phyloP scores from a whole-genome alignment of 345 rosid genomes.

The Mercurialis annua region DNA sequence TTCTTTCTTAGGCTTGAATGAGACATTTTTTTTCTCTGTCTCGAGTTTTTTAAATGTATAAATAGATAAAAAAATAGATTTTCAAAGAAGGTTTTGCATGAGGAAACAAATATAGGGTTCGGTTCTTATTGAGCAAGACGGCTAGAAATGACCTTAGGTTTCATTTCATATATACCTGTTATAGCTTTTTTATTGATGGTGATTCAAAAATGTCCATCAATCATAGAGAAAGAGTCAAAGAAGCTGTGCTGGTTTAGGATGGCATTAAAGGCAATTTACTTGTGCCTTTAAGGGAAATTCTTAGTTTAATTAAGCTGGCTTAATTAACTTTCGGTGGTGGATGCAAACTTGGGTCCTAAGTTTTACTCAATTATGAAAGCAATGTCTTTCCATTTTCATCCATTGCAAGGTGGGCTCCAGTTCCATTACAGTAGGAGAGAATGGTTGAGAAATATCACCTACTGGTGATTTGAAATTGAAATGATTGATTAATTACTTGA shows the following conservation, averaged over 20 bases:
- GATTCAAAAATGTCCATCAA: neutral
- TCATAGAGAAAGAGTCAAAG: neutral
- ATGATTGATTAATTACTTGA: neutral
- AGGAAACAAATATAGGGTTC: neutral
- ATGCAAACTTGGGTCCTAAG: conserved; percentile 19
- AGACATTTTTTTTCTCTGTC: conserved; percentile 33
- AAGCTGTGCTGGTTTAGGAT: neutral
- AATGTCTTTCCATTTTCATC: too few relatives aligned
- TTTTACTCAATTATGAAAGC: neutral
- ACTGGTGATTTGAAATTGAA: neutral
- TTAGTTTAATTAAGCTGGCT: neutral
- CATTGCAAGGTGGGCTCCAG: conserved; percentile 15
- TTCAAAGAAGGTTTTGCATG: neutral
- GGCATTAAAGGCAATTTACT: neutral
- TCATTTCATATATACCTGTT: neutral
- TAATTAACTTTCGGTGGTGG: conserved; percentile 18
- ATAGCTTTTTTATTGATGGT: neutral
- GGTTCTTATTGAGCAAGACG: neutral
- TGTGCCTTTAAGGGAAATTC: neutral
- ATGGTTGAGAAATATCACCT: neutral
- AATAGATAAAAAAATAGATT: neutral
- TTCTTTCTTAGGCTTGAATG: conserved; percentile 45
- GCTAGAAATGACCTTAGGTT: neutral
- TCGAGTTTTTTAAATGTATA: neutral
- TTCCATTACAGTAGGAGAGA: neutral